Conservation (phyloP, 2,329 filamentous ascomycete species). For the Immersiporthe knoxdaviesiana region DNA sequence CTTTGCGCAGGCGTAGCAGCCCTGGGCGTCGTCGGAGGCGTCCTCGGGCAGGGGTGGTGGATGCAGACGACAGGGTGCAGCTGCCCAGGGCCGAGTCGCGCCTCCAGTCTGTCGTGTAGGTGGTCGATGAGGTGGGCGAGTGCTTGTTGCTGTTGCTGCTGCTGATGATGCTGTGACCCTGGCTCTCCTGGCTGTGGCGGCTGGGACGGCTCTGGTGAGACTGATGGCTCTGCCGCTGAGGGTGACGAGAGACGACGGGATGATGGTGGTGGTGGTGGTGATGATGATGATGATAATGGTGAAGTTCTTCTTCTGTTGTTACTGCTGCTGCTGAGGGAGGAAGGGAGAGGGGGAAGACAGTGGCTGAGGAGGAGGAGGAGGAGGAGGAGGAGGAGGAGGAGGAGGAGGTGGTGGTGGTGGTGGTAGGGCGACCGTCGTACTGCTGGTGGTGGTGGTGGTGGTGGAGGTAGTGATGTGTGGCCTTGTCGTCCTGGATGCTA, state of each 20-base stretch:
- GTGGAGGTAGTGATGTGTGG: slow-evolving; percentile 37
- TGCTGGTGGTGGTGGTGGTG: slow-evolving; percentile 46
- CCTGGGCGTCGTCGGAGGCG: slow-evolving; percentile 30
- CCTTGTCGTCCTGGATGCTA: slow-evolving; percentile 27
- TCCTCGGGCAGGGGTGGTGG: slow-evolving; percentile 37
- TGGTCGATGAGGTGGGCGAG: slow-evolving; percentile 34
- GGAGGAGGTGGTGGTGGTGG: slow-evolving; percentile 39
- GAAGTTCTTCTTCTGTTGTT: slow-evolving; percentile 31
- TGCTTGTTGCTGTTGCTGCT: neutral
- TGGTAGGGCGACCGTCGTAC: slow-evolving; percentile 51
- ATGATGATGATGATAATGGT: slow-evolving; percentile 39
- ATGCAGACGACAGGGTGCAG: slow-evolving; percentile 47
- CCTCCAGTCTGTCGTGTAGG: slow-evolving; percentile 51
- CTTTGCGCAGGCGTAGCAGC: slow-evolving; percentile 17
- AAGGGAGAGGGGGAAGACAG: neutral
- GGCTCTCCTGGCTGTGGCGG: slow-evolving; percentile 47
- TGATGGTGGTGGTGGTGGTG: slow-evolving; percentile 44
- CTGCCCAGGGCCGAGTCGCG: slow-evolving; percentile 57
- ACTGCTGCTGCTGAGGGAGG: neutral
- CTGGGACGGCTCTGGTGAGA: neutral
- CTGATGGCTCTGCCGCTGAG: neutral
- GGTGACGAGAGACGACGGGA: slow-evolving; percentile 17
- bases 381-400: no score
- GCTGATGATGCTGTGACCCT: slow-evolving; percentile 4
- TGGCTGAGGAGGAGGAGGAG: no score